phyloP scores from a whole-genome alignment of 2,329 filamentous ascomycete genomes.

The Shiraia sp. region DNA sequence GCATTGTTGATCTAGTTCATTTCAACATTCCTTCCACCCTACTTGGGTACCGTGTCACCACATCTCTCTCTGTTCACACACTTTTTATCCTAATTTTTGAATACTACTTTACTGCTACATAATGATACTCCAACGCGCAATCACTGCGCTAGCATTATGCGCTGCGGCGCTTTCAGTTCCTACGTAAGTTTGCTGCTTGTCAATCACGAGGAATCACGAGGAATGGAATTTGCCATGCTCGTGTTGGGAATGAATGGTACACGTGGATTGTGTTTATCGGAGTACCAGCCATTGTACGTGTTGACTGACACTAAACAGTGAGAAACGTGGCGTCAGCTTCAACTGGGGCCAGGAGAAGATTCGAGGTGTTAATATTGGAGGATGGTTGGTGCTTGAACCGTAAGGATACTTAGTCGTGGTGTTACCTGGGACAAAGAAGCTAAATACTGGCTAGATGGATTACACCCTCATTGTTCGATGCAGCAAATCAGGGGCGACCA shows the following conservation, averaged over 20 bases:
- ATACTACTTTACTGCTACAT: slow-evolving; percentile 12
- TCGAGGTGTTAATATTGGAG: slow-evolving; percentile 56
- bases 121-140: slow-evolving; percentile 31
- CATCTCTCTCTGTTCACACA: slow-evolving; percentile 8
- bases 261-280: not conserved
- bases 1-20: slow-evolving; percentile 7
- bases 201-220: not conserved
- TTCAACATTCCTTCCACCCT: slow-evolving; percentile 7
- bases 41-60: slow-evolving; percentile 10
- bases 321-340: slow-evolving; percentile 48
- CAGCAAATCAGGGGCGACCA: slow-evolving; percentile 24
- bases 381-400: slow-evolving; percentile 55
- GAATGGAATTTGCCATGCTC: slow-evolving; percentile 7
- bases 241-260: not conserved
- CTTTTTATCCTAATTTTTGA: slow-evolving; percentile 6
- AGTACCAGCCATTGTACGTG: too few relatives aligned
- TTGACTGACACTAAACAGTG: slow-evolving; percentile 22
- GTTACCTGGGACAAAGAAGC: not conserved
- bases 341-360: slow-evolving; percentile 55
- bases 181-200: slow-evolving; percentile 28
- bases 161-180: slow-evolving; percentile 31
- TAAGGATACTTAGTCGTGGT: slow-evolving; percentile 20
- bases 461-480: slow-evolving; percentile 60
- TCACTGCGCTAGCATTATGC: slow-evolving; percentile 28
- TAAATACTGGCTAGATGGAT: slow-evolving; percentile 51